Evolutionary conservation across 2,329 filamentous ascomycete species (phyloP), one percentile per base, ranked within the genome.

Genomic region (Huntiella moniliformis): DNA sequence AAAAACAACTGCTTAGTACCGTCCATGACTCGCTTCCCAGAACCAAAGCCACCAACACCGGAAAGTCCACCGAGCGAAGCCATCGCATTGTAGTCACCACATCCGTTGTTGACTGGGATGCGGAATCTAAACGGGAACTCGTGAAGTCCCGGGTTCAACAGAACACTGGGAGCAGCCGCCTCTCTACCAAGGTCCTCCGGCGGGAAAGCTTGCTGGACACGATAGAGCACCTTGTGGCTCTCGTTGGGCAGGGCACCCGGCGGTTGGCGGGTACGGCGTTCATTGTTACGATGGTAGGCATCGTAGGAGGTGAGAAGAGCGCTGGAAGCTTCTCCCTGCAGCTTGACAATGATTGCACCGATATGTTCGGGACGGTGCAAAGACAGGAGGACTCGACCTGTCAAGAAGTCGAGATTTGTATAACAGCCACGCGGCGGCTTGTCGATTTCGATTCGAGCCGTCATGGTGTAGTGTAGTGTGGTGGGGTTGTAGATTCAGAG

Each of bases 61-160:
- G 64, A 64, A 15, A 75, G 55, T n/a, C 70, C 65, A 11, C 70
- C 69, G 38, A 72, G 66, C 52, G 65, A 65, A 46, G 68, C 61
- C 67, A 74, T 70, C 52, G 67, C 63, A 47, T 64, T 60, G 15
- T 64, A 63, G 52, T 73, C 62, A 55, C 69, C 65, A 59, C 80
- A 87, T 44, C 71, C 68, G 57, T 84, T 86, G 63, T 87, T 87
- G 61, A 87, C 74, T 42, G 76, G 70, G 31, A 87, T 66, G 63
- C 84, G 83, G 66, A 91, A 85, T 39, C 68, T 67, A 63, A 88
- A 91, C 1, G 79, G 75, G 55, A 85, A 91, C 54, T 79, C 72
- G 59, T 87, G 80, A 54, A 76, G 69, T 46, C 83, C 83, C 0
- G 77, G 66, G 47, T 76, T 70, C 31, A 87, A 62, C 0, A 77